Percentiles rank a stretch among this genome's conserved stretches.
Evolutionary conservation across 768 basidiomycete genomes (phyloP).

Genomic region (Boletus rubropictus): DNA sequence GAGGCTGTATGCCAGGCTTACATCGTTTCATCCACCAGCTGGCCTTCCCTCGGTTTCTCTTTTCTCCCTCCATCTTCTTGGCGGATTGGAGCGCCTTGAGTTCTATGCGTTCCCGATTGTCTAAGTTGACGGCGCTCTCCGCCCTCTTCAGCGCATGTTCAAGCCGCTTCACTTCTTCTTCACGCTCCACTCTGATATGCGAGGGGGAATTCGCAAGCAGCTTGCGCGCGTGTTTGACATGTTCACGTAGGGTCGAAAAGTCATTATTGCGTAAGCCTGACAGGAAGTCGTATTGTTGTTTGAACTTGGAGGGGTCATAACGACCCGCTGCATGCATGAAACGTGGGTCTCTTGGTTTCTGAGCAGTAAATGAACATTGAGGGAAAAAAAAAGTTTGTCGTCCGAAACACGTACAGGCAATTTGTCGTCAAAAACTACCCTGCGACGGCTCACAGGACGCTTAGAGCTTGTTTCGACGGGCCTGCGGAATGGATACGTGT

Average conservation of each 20-base stretch:
- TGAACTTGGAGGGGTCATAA: slow-evolving; percentile 60
- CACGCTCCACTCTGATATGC: slow-evolving; percentile 53
- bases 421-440: slow-evolving; percentile 63
- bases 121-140: slow-evolving; percentile 72
- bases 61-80: slow-evolving; percentile 48
- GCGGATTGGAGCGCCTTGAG: slow-evolving; percentile 50
- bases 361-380: background rate
- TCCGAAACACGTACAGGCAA: slow-evolving; percentile 45
- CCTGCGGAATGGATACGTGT: slow-evolving; percentile 34
- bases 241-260: slow-evolving; percentile 55
- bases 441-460: slow-evolving; percentile 68
- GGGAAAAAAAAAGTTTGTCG: slow-evolving; percentile 2
- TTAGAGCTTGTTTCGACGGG: slow-evolving; percentile 83
- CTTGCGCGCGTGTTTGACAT: slow-evolving; percentile 65
- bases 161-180: slow-evolving; percentile 61
- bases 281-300: slow-evolving; percentile 70
- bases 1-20: slow-evolving; percentile 32
- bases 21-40: slow-evolving; percentile 83
- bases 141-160: slow-evolving; percentile 70
- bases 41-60: slow-evolving; percentile 69
- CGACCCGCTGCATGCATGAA: slow-evolving; percentile 72
- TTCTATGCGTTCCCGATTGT: slow-evolving; percentile 65
- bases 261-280: slow-evolving; percentile 59
- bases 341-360: slow-evolving; percentile 84
- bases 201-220: slow-evolving; percentile 54